Conservation (phyloP, 148 eudicot species). For the Nepenthes gracilis region DNA sequence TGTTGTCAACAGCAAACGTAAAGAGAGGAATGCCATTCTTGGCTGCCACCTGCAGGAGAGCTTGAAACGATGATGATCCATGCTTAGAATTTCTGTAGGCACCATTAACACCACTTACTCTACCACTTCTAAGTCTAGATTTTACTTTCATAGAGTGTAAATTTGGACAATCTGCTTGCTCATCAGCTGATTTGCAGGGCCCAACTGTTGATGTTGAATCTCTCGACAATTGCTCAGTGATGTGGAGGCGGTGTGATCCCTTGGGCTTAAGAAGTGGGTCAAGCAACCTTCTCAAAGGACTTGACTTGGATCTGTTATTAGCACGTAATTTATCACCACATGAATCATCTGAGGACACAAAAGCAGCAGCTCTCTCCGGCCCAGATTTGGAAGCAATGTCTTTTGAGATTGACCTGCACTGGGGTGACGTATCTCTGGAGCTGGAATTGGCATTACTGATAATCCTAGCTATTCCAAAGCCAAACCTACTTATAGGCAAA, state of each 20-base stretch:
- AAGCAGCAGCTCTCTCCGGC: constrained; percentile 14
- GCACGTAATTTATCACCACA: constrained; percentile 19
- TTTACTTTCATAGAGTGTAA: constrained; percentile 19
- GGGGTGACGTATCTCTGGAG: constrained; percentile 35
- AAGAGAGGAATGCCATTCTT: constrained; percentile 81
- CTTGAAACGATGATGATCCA: constrained; percentile 28
- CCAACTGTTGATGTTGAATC: constrained; percentile 15
- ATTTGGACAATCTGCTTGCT: constrained; percentile 16
- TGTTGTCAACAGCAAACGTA: constrained; percentile 60
- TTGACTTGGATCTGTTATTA: constrained; percentile 37
- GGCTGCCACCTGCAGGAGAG: constrained; percentile 57
- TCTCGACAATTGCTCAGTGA: constrained; percentile 23
- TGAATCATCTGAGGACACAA: constrained; percentile 15
- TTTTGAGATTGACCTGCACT: constrained; percentile 11
- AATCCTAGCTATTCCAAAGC: constrained; percentile 35
- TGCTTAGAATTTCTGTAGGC: constrained; percentile 9
- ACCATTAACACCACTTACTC: constrained; percentile 6
- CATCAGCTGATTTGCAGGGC: constrained; percentile 16
- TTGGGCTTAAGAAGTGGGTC: constrained; percentile 71
- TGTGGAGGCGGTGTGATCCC: constrained; percentile 15
- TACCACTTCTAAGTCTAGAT: constrained; percentile 14
- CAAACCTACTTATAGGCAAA: constrained; percentile 56
- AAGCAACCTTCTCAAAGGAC: constrained; percentile 82
- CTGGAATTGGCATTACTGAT: constrained; percentile 24
- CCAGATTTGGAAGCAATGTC: constrained; percentile 11